phyloP scores from a whole-genome alignment of 2,329 filamentous ascomycete genomes.

The Fusarium nodosum region DNA sequence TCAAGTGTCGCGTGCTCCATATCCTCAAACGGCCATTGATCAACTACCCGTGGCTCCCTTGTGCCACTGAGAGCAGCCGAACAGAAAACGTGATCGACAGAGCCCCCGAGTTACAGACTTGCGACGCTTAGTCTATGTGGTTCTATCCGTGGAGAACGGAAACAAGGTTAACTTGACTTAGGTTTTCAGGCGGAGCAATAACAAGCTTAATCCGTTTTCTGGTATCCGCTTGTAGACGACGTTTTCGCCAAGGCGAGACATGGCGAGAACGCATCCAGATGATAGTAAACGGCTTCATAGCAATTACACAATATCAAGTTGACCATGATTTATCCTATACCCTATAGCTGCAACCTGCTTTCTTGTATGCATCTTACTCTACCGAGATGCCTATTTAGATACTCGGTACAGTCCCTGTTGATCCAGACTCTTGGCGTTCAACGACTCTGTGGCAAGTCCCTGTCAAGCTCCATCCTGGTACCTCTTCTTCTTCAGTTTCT shows the following conservation, averaged over 20 bases:
- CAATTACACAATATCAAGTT: background rate
- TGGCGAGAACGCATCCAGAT: background rate
- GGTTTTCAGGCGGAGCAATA: background rate
- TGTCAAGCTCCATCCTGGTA: conserved; percentile 17
- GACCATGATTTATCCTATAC: too few relatives aligned
- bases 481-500: conserved; percentile 20
- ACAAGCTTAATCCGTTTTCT: conserved; percentile 19
- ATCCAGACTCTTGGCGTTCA: conserved; percentile 42
- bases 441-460: conserved; percentile 17
- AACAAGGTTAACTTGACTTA: conserved; percentile 18
- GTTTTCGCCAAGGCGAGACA: background rate
- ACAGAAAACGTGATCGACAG: conserved; percentile 17
- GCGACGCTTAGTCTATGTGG: conserved; percentile 3
- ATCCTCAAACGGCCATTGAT: conserved; percentile 7
- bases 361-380: background rate
- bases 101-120: conserved; percentile 15
- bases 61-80: background rate
- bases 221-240: conserved; percentile 5
- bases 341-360: background rate
- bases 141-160: conserved; percentile 15
- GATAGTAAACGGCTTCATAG: background rate
- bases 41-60: background rate
- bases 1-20: conserved; percentile 10
- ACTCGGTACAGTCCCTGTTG: conserved; percentile 16
- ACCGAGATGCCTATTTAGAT: conserved; percentile 5